Evolutionary conservation across 345 rosid genomes (phyloP).

Genomic region (Pistacia integerrima): DNA sequence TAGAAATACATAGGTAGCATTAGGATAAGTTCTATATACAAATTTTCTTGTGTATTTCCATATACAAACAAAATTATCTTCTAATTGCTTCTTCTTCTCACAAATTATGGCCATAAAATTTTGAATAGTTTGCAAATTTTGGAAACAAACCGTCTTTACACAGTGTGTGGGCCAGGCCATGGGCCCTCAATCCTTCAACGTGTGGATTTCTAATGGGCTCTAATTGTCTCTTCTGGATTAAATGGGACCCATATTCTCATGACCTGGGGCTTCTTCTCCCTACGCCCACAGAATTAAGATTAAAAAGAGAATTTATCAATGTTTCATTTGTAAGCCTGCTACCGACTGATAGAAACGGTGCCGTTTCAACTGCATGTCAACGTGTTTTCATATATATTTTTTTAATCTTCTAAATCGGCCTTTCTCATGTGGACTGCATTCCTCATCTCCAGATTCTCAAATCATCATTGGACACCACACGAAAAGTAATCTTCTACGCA

Average conservation of each 20-base stretch:
- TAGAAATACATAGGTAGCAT: too few species aligned
- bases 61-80: not conserved
- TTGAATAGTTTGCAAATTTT: not conserved
- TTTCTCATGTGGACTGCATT: constrained; percentile 13
- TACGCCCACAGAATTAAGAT: too few species aligned
- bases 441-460: not conserved
- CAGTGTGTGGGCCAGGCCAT: not conserved
- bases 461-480: not conserved
- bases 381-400: too few species aligned
- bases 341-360: not conserved
- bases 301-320: too few species aligned
- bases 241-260: not conserved
- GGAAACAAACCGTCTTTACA: not conserved
- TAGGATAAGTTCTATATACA: too few species aligned
- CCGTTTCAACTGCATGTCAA: not conserved
- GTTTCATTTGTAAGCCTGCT: too few species aligned
- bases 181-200: not conserved
- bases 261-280: not conserved
- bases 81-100: rapidly evolving
- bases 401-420: not conserved
- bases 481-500: not conserved
- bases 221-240: not conserved
- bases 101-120: not conserved
- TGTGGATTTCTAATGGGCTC: not conserved
- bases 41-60: not conserved